Conservation (phyloP, 2,329 filamentous ascomycete species). For the Exophiala bonariae region DNA sequence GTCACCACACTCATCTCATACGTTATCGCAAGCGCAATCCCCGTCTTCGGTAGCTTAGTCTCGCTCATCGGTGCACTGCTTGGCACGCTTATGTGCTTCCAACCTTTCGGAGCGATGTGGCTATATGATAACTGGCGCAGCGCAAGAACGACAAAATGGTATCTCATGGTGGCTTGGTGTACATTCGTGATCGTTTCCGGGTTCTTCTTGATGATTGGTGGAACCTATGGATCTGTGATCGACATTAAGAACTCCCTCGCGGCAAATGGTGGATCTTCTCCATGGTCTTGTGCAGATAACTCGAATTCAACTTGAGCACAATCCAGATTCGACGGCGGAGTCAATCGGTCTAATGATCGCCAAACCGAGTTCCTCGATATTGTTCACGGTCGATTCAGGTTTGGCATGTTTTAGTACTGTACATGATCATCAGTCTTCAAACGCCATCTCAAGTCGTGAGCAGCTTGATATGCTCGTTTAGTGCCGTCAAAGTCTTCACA, state of each 20-base stretch:
- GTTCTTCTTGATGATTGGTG: constrained; percentile 47
- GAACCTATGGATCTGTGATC: constrained; percentile 41
- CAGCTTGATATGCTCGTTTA: no score
- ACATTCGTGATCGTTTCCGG: constrained; percentile 45
- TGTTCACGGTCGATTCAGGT: not conserved
- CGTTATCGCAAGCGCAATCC: constrained; percentile 54
- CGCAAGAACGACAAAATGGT: constrained; percentile 36
- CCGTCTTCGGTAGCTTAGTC: constrained; percentile 12
- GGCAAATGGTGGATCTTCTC: constrained; percentile 9
- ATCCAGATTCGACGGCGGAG: no score
- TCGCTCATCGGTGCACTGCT: constrained; percentile 14
- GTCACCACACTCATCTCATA: constrained; percentile 47
- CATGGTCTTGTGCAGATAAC: constrained; percentile 18
- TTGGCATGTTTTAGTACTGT: not conserved
- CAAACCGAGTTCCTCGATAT: not conserved
- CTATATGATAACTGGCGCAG: constrained; percentile 48
- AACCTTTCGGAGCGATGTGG: constrained; percentile 53
- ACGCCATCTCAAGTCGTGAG: no score
- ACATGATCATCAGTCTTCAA: constrained; percentile 3
- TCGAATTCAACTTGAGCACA: constrained; percentile 12
- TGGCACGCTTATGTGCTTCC: constrained; percentile 52
- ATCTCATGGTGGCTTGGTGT: constrained; percentile 36
- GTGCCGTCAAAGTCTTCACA: no score
- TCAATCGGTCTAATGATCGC: not conserved
- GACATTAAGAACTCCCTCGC: constrained; percentile 28